phyloP scores from a whole-genome alignment of 208 protist genomes.

The Crithidia acanthocephali region DNA sequence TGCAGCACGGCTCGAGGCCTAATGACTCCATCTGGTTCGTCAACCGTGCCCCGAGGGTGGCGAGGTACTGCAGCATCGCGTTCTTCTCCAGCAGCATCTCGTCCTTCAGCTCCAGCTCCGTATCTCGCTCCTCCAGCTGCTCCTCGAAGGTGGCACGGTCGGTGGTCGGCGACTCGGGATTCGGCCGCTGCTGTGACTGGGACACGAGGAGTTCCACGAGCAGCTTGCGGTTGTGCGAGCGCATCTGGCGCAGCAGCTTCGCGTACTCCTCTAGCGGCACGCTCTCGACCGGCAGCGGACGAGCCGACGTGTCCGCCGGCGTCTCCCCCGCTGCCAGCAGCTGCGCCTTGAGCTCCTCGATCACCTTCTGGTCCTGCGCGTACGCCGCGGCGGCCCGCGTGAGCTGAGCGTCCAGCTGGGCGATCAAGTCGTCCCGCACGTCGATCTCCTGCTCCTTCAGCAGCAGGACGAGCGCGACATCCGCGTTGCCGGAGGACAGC shows the following conservation, averaged over 20 bases:
- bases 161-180: not conserved
- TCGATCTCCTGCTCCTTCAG: constrained; percentile 75
- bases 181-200: constrained; percentile 14
- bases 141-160: constrained; percentile 32
- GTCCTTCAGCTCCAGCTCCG: constrained; percentile 75
- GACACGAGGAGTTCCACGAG: constrained; percentile 39
- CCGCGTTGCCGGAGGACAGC: constrained; percentile 20
- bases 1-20: constrained; percentile 69
- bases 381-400: constrained; percentile 42
- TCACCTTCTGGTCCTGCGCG: constrained; percentile 45
- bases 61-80: constrained; percentile 79
- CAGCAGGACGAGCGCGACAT: constrained; percentile 50
- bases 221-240: constrained; percentile 56
- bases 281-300: constrained; percentile 54
- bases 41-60: constrained; percentile 63
- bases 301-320: constrained; percentile 27
- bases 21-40: constrained; percentile 76
- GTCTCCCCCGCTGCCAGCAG: constrained; percentile 34
- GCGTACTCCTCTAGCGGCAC: constrained; percentile 77
- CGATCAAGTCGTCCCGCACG: constrained; percentile 57
- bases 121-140: constrained; percentile 71
- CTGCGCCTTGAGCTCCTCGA: constrained; percentile 44
- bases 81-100: constrained; percentile 79
- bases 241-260: constrained; percentile 59
- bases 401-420: constrained; percentile 65